These are phyloP conservation scores for Cantharellus anzutake DNA, from an alignment of 768 basidiomycete species.

Conservation along the genomic window DNA sequence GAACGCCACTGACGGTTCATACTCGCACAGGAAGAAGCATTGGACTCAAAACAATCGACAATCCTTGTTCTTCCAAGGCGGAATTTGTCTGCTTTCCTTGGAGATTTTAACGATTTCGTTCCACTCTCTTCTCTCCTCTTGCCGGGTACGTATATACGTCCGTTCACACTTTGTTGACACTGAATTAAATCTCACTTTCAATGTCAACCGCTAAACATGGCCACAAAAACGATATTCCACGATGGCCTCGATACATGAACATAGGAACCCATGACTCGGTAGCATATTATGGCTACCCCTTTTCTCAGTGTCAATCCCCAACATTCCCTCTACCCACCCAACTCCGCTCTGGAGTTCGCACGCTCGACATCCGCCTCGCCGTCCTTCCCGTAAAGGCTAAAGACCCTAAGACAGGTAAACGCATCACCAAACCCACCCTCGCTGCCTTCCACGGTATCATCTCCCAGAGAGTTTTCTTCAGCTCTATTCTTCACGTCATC, in stretches of 20 bases:
- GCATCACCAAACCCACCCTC: not conserved
- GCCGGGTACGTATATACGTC: slow-evolving; percentile 31
- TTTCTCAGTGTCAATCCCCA: slow-evolving; percentile 70
- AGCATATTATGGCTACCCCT: slow-evolving; percentile 70
- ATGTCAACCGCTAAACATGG: too few species aligned
- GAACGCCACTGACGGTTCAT: too few species aligned
- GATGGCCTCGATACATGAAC: too few species aligned
- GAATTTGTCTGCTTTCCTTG: slow-evolving; percentile 35
- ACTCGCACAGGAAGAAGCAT: too few species aligned
- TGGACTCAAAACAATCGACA: too few species aligned
- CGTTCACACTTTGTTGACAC: too few species aligned
- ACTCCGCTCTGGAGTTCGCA: slow-evolving; percentile 56
- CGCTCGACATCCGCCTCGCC: slow-evolving; percentile 65
- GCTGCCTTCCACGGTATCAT: slow-evolving; percentile 58
- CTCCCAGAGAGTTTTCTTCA: slow-evolving; percentile 51
- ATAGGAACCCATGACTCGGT: slow-evolving; percentile 17
- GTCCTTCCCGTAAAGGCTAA: slow-evolving; percentile 34
- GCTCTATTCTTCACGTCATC: slow-evolving; percentile 39
- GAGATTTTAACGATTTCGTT: slow-evolving; percentile 42
- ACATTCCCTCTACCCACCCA: slow-evolving; percentile 45
- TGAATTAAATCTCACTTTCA: too few species aligned
- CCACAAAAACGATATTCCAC: too few species aligned
- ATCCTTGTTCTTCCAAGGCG: slow-evolving; percentile 28
- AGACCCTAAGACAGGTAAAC: slow-evolving; percentile 13
- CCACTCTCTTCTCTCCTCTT: slow-evolving; percentile 58